These are phyloP conservation scores for Coemansia sp. DNA, from an alignment of 192 early-diverging fungal genomes.

Conservation along the genomic window DNA sequence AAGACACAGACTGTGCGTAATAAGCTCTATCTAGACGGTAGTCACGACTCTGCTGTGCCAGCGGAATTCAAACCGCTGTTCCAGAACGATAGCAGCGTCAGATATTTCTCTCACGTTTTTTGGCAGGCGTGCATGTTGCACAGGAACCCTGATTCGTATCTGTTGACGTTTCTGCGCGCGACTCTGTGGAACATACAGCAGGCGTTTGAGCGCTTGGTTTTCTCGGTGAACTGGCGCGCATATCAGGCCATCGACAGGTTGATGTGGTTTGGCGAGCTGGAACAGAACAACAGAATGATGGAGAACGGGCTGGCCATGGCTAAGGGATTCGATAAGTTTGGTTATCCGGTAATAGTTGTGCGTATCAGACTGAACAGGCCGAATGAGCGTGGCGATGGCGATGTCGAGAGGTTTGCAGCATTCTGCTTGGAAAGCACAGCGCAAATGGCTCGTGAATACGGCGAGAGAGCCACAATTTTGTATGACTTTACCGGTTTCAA, in stretches of 20 bases:
- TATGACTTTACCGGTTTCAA: slow-evolving; percentile 76
- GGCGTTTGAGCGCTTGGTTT: slow-evolving; percentile 65
- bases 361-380: slow-evolving; percentile 23
- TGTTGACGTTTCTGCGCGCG: slow-evolving; percentile 75
- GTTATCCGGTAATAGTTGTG: slow-evolving; percentile 48
- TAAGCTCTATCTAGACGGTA: slow-evolving; percentile 37
- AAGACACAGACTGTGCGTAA: slow-evolving; percentile 32
- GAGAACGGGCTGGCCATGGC: slow-evolving; percentile 50
- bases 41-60: slow-evolving; percentile 18
- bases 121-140: slow-evolving; percentile 39
- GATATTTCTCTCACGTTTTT: slow-evolving; percentile 32
- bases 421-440: slow-evolving; percentile 33
- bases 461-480: slow-evolving; percentile 59
- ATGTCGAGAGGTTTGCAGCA: slow-evolving; percentile 19
- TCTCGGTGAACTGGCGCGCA: slow-evolving; percentile 70
- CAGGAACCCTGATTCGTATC: slow-evolving; percentile 64
- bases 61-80: slow-evolving; percentile 35
- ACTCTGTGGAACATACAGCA: slow-evolving; percentile 74
- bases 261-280: slow-evolving; percentile 60
- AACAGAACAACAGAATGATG: slow-evolving; percentile 46
- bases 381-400: slow-evolving; percentile 24
- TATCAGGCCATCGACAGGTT: slow-evolving; percentile 59
- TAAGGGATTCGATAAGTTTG: slow-evolving; percentile 52
- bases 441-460: slow-evolving; percentile 18
- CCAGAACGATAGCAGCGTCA: slow-evolving; percentile 10